phyloP scores from a whole-genome alignment of 1,139 yeast genomes.

The Diutina sp. region DNA sequence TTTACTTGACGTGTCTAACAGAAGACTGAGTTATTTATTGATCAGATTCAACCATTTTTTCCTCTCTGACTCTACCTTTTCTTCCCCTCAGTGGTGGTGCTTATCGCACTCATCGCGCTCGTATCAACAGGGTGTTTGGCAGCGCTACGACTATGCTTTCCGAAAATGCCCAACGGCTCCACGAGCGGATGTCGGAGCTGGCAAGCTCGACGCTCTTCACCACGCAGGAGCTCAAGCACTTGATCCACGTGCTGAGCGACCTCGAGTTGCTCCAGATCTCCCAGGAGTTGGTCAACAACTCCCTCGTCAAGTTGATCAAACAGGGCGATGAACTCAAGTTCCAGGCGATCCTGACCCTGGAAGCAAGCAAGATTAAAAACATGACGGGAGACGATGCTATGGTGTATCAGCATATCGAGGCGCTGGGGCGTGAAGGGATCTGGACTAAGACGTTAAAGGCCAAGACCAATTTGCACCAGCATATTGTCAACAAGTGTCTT shows the following conservation, averaged over 20 bases:
- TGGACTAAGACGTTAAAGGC: conserved; percentile 94
- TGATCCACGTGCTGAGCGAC: conserved; percentile 21
- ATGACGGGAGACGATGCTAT: conserved; percentile 86
- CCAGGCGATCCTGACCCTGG: conserved; percentile 55
- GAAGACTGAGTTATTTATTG: too few relatives aligned
- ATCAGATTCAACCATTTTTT: neutral
- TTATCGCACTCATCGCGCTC: neutral
- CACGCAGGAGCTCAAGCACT: conserved; percentile 45
- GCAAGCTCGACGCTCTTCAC: conserved; percentile 34
- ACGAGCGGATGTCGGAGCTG: conserved; percentile 42
- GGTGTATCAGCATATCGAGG: conserved; percentile 84
- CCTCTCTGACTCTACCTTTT: neutral
- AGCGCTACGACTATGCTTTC: neutral
- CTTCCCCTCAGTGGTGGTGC: neutral
- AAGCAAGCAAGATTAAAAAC: conserved; percentile 56
- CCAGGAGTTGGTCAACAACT: conserved; percentile 53
- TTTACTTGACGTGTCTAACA: too few relatives aligned
- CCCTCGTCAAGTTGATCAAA: conserved; percentile 55
- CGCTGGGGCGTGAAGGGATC: conserved; percentile 87
- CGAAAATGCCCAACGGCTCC: conserved; percentile 41
- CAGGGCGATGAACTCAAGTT: conserved; percentile 57
- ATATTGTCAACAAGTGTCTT: conserved; percentile 75
- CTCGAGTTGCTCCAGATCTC: conserved; percentile 43
- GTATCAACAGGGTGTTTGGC: neutral
- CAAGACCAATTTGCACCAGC: conserved; percentile 85